These are phyloP conservation scores for Lipomyces mesembrius DNA, from an alignment of 805 yeast species.

Conservation along the genomic window DNA sequence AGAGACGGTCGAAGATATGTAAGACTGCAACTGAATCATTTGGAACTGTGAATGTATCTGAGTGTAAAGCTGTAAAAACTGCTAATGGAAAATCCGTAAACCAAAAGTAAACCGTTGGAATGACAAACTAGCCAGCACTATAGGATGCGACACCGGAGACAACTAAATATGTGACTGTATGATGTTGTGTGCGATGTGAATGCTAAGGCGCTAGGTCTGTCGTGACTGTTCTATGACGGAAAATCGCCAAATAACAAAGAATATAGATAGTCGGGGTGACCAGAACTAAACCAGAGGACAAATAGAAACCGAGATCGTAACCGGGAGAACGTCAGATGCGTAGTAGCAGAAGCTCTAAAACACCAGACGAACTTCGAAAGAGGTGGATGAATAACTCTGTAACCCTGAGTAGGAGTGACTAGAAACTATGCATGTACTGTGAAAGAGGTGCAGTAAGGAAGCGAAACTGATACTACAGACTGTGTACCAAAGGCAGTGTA, in stretches of 20 bases:
- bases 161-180: neutral
- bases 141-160: slow-evolving; percentile 7
- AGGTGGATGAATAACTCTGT: slow-evolving; percentile 7
- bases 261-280: slow-evolving; percentile 33
- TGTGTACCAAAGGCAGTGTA: neutral
- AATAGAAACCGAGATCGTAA: slow-evolving; percentile 17
- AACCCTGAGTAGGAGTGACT: slow-evolving; percentile 10
- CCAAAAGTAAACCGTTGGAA: slow-evolving; percentile 1
- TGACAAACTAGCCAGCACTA: neutral
- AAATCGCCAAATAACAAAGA: neutral
- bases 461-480: neutral
- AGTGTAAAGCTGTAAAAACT: neutral
- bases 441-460: slow-evolving; percentile 6
- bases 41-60: neutral
- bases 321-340: slow-evolving; percentile 11
- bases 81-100: slow-evolving; percentile 1
- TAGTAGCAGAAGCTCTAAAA: neutral
- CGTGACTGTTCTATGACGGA: neutral
- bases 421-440: slow-evolving; percentile 1
- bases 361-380: slow-evolving; percentile 20
- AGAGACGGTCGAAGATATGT: neutral
- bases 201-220: neutral
- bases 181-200: slow-evolving; percentile 1
- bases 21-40: slow-evolving; percentile 2
- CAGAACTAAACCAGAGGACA: slow-evolving; percentile 29